These are phyloP conservation scores for Aspergillus homomorphus DNA, from an alignment of 495 filamentous ascomycete species.

Conservation along the genomic window DNA sequence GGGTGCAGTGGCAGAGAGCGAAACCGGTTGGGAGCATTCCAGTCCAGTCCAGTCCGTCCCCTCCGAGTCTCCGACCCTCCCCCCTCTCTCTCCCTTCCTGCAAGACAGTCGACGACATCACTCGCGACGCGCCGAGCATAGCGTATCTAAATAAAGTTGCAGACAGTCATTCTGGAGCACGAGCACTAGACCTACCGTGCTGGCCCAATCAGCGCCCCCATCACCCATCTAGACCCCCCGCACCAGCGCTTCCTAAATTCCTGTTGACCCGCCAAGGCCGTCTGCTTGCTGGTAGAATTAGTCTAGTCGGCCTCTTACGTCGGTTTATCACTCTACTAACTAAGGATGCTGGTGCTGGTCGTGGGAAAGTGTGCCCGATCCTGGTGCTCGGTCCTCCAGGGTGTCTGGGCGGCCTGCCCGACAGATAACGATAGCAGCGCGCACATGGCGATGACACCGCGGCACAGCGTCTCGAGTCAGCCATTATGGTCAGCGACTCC, in stretches of 20 bases:
- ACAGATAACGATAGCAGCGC: background rate
- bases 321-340: no score
- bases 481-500: background rate
- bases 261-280: constrained; percentile 5
- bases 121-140: background rate
- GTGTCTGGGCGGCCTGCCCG: constrained; percentile 1
- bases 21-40: constrained; percentile 3
- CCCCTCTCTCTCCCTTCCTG: no score
- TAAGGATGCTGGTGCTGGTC: no score
- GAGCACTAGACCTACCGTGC: constrained; percentile 12
- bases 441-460: constrained; percentile 11
- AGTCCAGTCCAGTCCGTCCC: no score
- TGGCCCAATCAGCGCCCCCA: constrained; percentile 15
- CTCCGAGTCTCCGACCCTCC: no score
- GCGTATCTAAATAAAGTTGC: constrained; percentile 21
- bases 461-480: constrained; percentile 10
- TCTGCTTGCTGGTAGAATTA: background rate
- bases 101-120: no score
- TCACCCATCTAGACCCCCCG: constrained; percentile 15
- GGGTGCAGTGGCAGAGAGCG: background rate
- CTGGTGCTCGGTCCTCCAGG: background rate
- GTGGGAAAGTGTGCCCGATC: constrained; percentile 2
- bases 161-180: constrained; percentile 12
- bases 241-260: constrained; percentile 10
- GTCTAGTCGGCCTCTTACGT: background rate